Evolutionary conservation across 108 stramenopile genomes (phyloP).

Genomic region (Mediolabrus comicus): DNA sequence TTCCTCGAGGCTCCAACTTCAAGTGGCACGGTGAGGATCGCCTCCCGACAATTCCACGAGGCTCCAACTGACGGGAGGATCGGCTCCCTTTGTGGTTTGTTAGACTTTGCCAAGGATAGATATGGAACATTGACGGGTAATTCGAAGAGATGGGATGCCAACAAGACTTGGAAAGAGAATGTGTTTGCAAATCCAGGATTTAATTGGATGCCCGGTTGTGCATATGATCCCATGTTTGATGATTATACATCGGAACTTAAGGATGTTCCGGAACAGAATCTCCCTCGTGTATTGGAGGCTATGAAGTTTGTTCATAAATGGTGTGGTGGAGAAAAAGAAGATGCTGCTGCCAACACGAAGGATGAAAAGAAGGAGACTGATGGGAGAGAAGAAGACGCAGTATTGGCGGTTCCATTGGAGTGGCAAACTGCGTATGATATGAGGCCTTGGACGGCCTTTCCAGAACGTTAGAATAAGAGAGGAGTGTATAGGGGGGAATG

Average conservation of each 20-base stretch:
- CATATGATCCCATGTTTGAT: conserved; percentile 22
- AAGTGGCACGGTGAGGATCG: too few species aligned
- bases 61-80: too few species aligned
- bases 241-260: conserved; percentile 65
- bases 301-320: conserved; percentile 63
- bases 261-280: conserved; percentile 64
- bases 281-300: conserved; percentile 53
- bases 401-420: conserved; percentile 40
- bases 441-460: conserved; percentile 81
- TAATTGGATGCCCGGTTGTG: conserved; percentile 68
- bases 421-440: conserved; percentile 78
- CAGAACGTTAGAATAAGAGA: conserved; percentile 56
- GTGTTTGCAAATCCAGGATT: conserved; percentile 43
- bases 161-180: conserved; percentile 56
- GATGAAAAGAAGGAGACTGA: conserved; percentile 23
- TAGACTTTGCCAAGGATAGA: conserved; percentile 76
- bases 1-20: too few species aligned
- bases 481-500: neutral
- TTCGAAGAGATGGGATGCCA: conserved; percentile 54
- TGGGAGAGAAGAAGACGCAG: neutral
- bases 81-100: conserved; percentile 79
- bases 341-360: neutral
- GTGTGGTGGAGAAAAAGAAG: conserved; percentile 30
- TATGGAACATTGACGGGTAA: conserved; percentile 59
- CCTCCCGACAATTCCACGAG: too few species aligned